Evolutionary conservation across 441 rosid species (phyloP).

Genomic region (Geranium incanum): DNA sequence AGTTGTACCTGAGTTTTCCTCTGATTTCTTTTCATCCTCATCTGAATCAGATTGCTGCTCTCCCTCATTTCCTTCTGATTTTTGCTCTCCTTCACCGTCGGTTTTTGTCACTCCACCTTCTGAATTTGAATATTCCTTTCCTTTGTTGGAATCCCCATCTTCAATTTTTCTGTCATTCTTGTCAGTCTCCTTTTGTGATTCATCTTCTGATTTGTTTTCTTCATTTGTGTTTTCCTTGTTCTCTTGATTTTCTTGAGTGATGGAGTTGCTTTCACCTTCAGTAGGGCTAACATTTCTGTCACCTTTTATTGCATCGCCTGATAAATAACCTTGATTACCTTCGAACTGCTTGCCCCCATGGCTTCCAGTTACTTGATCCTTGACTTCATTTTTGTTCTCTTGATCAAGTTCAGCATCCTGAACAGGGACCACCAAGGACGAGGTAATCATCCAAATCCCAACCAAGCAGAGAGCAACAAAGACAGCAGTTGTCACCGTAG

Average conservation of each 20-base stretch:
- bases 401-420: constrained; percentile 49
- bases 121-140: no score
- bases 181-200: constrained; percentile 23
- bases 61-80: constrained; percentile 29
- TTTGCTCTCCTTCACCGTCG: constrained; percentile 37
- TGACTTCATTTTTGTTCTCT: constrained; percentile 44
- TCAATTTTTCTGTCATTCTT: constrained; percentile 25
- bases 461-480: constrained; percentile 80
- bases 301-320: constrained; percentile 51
- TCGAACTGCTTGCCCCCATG: constrained; percentile 41
- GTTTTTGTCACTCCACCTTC: constrained; percentile 28
- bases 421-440: constrained; percentile 58
- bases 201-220: constrained; percentile 33
- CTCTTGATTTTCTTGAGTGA: constrained; percentile 31
- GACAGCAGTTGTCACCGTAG: constrained; percentile 60
- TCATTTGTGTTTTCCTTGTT: constrained; percentile 20
- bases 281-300: constrained; percentile 27
- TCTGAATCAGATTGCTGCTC: constrained; percentile 33
- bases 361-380: constrained; percentile 35
- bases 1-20: constrained; percentile 27
- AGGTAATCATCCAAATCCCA: constrained; percentile 94
- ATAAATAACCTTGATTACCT: constrained; percentile 44
- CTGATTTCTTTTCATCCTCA: constrained; percentile 27
- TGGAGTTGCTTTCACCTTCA: constrained; percentile 24
- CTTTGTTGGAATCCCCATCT: constrained; percentile 34